Evolutionary conservation across 164 flowering plant genomes (phyloP).

Genomic region (Platanus orientalis): DNA sequence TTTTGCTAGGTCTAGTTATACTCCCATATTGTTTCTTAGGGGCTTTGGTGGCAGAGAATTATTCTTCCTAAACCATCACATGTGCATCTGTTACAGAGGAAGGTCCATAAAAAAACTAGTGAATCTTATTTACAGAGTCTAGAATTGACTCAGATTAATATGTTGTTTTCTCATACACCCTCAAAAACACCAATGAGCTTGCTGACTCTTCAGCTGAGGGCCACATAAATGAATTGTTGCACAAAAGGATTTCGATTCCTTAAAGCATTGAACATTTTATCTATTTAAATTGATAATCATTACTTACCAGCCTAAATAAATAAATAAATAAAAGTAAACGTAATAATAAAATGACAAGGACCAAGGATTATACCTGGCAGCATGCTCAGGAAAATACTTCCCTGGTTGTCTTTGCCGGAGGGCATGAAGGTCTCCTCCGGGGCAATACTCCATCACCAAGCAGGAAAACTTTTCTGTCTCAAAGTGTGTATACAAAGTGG

Average conservation of each 20-base stretch:
- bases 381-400: conserved; percentile 76
- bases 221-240: no score
- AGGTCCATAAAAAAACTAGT: neutral
- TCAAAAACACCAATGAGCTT: no score
- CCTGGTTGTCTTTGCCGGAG: conserved; percentile 84
- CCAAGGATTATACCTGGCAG: conserved; percentile 54
- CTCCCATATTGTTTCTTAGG: neutral
- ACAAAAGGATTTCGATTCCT: neutral
- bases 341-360: neutral
- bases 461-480: conserved; percentile 78
- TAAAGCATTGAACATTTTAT: neutral
- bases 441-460: conserved; percentile 90
- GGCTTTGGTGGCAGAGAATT: neutral
- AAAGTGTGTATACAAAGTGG: conserved; percentile 75
- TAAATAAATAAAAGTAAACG: no score
- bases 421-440: conserved; percentile 86
- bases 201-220: neutral
- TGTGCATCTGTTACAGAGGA: neutral
- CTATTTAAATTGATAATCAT: no score
- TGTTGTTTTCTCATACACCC: neutral
- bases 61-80: neutral
- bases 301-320: neutral
- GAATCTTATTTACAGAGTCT: neutral
- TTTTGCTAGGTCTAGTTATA: neutral
- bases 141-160: neutral